A percentile compares a stretch with the other conserved stretches of the same genome.
These are phyloP conservation scores for Quercus gilva DNA, from an alignment of 306 rosid genomes.

Conservation along the genomic window DNA sequence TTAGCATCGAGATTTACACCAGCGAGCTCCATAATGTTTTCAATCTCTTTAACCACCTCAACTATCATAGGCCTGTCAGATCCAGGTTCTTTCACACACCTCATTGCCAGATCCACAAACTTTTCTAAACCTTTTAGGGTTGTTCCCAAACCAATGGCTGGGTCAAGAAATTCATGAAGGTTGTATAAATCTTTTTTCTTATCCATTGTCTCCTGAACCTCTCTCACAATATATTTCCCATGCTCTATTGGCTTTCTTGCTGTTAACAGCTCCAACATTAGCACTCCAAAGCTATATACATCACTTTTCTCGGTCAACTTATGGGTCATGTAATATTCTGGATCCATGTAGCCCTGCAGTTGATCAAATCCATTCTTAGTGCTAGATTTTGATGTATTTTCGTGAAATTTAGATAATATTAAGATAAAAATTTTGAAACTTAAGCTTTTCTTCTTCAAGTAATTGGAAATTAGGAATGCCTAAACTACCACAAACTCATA, in stretches of 20 bases:
- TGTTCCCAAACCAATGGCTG: slow-evolving; percentile 29
- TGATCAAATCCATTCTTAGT: slow-evolving; percentile 2
- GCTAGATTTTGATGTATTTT: slow-evolving; percentile 1
- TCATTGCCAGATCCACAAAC: slow-evolving; percentile 60
- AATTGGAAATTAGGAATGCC: background rate
- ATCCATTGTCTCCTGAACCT: slow-evolving; percentile 50
- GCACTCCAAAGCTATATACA: slow-evolving; percentile 75
- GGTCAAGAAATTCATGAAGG: slow-evolving; percentile 32
- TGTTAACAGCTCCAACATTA: slow-evolving; percentile 71
- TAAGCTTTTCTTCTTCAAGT: background rate
- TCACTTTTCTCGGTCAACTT: slow-evolving; percentile 63
- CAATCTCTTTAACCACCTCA: slow-evolving; percentile 73
- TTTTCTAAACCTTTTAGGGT: slow-evolving; percentile 47
- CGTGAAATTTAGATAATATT: background rate
- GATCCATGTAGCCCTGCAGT: slow-evolving; percentile 56
- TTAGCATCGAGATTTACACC: slow-evolving; percentile 49
- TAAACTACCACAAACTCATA: too few relatives aligned
- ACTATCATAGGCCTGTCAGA: slow-evolving; percentile 68
- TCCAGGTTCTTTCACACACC: slow-evolving; percentile 59
- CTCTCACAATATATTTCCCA: slow-evolving; percentile 71
- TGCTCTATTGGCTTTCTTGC: slow-evolving; percentile 68
- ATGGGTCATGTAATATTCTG: too few relatives aligned
- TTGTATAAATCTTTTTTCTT: slow-evolving; percentile 45
- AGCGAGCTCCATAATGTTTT: slow-evolving; percentile 46
- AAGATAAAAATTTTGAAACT: background rate